phyloP scores from a whole-genome alignment of 2,329 filamentous ascomycete species.

The Hypoxylon sp. region DNA sequence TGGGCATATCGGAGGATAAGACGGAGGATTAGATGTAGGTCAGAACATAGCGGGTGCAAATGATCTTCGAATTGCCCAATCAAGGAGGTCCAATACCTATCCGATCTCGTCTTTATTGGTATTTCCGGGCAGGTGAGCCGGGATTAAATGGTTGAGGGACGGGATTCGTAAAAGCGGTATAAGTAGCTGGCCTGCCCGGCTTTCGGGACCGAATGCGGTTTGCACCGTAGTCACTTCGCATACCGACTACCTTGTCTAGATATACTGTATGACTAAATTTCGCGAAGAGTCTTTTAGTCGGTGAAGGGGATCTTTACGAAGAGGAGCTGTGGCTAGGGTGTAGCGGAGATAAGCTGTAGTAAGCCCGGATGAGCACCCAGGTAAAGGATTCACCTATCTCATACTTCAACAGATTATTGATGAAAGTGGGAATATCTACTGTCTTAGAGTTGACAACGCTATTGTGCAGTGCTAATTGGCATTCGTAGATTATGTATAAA shows the following conservation, averaged over 20 bases:
- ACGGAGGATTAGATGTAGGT: slow-evolving; percentile 14
- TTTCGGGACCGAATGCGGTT: slow-evolving; percentile 31
- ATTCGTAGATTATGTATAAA: not conserved
- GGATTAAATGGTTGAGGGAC: slow-evolving; percentile 22
- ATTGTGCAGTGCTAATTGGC: too few species aligned
- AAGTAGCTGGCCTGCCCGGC: slow-evolving; percentile 12
- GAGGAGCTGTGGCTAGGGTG: not conserved
- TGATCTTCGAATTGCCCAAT: slow-evolving; percentile 31
- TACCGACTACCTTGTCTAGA: not conserved
- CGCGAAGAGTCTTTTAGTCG: slow-evolving; percentile 9
- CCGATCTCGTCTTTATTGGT: slow-evolving; percentile 24
- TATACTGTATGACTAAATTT: not conserved
- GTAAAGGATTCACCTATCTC: too few species aligned
- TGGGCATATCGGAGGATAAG: slow-evolving; percentile 13
- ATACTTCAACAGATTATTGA: not conserved
- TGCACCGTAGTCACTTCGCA: not conserved
- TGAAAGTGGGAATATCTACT: not conserved
- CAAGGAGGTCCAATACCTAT: slow-evolving; percentile 2
- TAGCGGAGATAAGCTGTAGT: slow-evolving; percentile 9
- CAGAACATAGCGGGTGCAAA: not conserved
- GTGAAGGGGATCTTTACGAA: slow-evolving; percentile 22
- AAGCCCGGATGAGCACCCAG: slow-evolving; percentile 17
- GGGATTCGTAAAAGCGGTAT: not conserved
- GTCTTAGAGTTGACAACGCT: too few species aligned
- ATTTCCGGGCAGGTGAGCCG: slow-evolving; percentile 8